phyloP scores from a whole-genome alignment of 768 basidiomycete genomes.

The Naganishia friedmannii region DNA sequence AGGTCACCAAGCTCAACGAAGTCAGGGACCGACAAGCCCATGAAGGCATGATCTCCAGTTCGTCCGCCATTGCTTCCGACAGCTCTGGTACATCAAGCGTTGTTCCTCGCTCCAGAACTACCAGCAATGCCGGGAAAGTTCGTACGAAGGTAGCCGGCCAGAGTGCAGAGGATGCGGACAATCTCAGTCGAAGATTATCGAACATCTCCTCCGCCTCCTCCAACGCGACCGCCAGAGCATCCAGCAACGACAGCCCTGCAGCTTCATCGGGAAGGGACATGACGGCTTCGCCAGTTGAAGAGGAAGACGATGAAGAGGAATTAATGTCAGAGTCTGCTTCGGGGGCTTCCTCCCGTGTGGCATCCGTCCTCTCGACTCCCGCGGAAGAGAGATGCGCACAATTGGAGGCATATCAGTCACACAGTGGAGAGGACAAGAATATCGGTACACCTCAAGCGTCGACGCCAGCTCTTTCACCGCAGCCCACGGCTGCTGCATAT shows the following conservation, averaged over 20 bases:
- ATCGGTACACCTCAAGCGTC: background rate
- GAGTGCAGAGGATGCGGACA: slow-evolving; percentile 30
- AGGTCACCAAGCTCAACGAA: slow-evolving; percentile 90
- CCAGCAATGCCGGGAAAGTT: slow-evolving; percentile 25
- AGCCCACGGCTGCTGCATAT: slow-evolving; percentile 11
- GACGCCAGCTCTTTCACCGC: slow-evolving; percentile 25
- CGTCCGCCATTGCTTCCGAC: slow-evolving; percentile 29
- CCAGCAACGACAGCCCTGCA: slow-evolving; percentile 3
- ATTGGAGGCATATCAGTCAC: background rate
- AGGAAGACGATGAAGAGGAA: slow-evolving; percentile 22
- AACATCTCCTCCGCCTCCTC: slow-evolving; percentile 15
- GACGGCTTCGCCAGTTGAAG: slow-evolving; percentile 22
- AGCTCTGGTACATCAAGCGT: slow-evolving; percentile 9
- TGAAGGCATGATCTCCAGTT: slow-evolving; percentile 29
- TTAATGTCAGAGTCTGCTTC: slow-evolving; percentile 13
- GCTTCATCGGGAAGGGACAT: background rate
- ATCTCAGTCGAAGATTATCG: slow-evolving; percentile 16
- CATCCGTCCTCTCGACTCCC: slow-evolving; percentile 24
- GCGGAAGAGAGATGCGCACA: slow-evolving; percentile 18
- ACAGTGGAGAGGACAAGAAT: background rate
- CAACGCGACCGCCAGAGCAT: slow-evolving; percentile 8
- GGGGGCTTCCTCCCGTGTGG: slow-evolving; percentile 17
- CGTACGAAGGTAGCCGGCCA: slow-evolving; percentile 25
- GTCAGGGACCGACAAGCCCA: slow-evolving; percentile 59
- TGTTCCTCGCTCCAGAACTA: slow-evolving; percentile 13